Evolutionary conservation across 2,329 filamentous ascomycete species (phyloP), one percentile per base, ranked within the genome.

Genomic region (Chaetomium olivaceum): DNA sequence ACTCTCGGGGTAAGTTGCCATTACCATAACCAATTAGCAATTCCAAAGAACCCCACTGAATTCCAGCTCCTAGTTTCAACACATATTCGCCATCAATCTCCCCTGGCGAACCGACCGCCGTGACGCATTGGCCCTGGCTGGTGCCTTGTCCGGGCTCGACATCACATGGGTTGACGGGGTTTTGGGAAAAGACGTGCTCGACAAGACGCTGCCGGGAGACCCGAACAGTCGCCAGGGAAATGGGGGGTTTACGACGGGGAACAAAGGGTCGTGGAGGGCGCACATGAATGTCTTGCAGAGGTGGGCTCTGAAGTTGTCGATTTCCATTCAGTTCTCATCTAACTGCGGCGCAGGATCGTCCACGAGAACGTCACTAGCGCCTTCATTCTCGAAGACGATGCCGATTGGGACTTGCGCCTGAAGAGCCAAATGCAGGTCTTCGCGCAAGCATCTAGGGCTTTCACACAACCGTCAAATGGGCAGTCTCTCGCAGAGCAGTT

Each of bases 321-420:
- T 39, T 23, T 29, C 6, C 11, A 1, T 25, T 3, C 31, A 21
- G 31, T 3, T 9, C 12, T 19, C 14, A 16, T 23, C 54, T 36
- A 2, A 57, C 36, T 27, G 9, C 12, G 16, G 27, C 25, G 8
- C 43, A 79, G 76, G 16, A 75, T 86, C 14, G 76, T 85, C 14
- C 74, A 79, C n/a, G 73, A 79, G 12, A 78, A 80, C 50, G 69
- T 84, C 2, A 74, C 77, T 1, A 82, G 80, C 1, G 83, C 82
- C 0, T 74, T 87, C 1, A 82, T 87, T 31, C 72, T 87, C 29
- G 85, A 87, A 70, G 84, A 87, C 69, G 84, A 87, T 63, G 78
- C 80, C 23, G 84, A 87, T 74, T 87, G 85, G 85, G 85, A 87
- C 63, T 73, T 86, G 14, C 75, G 78, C 0, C 72, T 87, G 27